These are phyloP conservation scores for Diaporthe nobilis DNA, from an alignment of 2,329 filamentous ascomycete species.

Conservation along the genomic window DNA sequence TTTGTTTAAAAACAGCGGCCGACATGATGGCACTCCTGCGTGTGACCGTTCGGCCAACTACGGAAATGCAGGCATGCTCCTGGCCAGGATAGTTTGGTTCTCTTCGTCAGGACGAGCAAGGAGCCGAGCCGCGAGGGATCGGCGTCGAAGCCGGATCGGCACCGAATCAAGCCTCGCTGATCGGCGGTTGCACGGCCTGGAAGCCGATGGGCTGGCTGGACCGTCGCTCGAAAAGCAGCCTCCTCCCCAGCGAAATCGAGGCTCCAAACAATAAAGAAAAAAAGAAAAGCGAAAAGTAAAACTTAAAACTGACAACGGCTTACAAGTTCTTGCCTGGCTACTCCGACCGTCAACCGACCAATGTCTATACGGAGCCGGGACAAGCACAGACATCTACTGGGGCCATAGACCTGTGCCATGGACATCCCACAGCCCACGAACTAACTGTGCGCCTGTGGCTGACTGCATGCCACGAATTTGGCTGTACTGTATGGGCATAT, in stretches of 20 bases:
- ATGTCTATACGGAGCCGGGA: no score
- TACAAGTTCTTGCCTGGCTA: neutral
- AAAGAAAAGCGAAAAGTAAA: no score
- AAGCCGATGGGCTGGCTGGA: constrained; percentile 3
- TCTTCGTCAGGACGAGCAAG: constrained; percentile 4
- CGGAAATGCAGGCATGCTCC: neutral
- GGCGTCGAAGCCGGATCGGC: neutral
- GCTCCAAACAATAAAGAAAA: neutral
- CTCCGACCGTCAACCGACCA: no score
- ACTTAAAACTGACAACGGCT: neutral
- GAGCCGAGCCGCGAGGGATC: constrained; percentile 29
- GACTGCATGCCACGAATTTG: neutral
- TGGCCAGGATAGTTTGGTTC: neutral
- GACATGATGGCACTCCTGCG: neutral
- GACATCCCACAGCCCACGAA: neutral
- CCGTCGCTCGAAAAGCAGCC: neutral
- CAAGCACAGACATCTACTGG: neutral
- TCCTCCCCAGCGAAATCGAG: neutral
- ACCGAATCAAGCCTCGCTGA: neutral
- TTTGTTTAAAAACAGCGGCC: neutral
- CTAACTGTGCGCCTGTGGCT: neutral
- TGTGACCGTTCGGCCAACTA: neutral
- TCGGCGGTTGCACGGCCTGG: constrained; percentile 6
- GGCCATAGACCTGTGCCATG: neutral
- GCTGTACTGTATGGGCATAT: neutral